These are phyloP conservation scores for Xylariomycetidae sp. DNA, from an alignment of 2,329 filamentous ascomycete genomes.

Conservation along the genomic window DNA sequence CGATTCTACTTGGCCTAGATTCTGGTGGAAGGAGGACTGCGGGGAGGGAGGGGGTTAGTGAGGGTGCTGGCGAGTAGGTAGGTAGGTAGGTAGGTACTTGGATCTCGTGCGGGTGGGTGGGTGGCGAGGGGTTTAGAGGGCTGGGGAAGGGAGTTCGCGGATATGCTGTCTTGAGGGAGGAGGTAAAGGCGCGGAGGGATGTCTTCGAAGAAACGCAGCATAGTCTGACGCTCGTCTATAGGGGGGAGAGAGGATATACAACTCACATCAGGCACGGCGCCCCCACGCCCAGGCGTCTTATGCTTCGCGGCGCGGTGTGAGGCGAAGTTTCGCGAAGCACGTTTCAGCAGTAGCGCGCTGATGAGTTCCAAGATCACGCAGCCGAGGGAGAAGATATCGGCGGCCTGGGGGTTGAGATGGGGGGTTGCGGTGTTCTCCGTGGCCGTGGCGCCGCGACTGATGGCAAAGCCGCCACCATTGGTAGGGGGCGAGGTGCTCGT, in stretches of 20 bases:
- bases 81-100: too few relatives aligned
- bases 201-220: too few relatives aligned
- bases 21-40: slow-evolving; percentile 67
- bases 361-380: slow-evolving; percentile 68
- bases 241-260: too few relatives aligned
- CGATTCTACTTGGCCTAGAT: slow-evolving; percentile 59
- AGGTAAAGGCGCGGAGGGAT: too few relatives aligned
- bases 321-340: slow-evolving; percentile 58
- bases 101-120: too few relatives aligned
- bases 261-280: slow-evolving; percentile 60
- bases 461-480: slow-evolving; percentile 32
- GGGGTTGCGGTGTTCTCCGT: slow-evolving; percentile 24
- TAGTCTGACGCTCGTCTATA: too few relatives aligned
- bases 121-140: too few relatives aligned
- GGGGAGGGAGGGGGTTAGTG: too few relatives aligned
- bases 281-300: slow-evolving; percentile 50
- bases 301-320: slow-evolving; percentile 61
- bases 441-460: slow-evolving; percentile 28
- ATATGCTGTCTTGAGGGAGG: too few relatives aligned
- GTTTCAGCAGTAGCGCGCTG: slow-evolving; percentile 58
- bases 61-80: too few relatives aligned
- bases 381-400: slow-evolving; percentile 68
- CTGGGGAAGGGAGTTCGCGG: too few relatives aligned
- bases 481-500: slow-evolving; percentile 16
- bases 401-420: slow-evolving; percentile 47